phyloP scores from a whole-genome alignment of 2,329 filamentous ascomycete genomes.

The Dothiorella sarmentorum region DNA sequence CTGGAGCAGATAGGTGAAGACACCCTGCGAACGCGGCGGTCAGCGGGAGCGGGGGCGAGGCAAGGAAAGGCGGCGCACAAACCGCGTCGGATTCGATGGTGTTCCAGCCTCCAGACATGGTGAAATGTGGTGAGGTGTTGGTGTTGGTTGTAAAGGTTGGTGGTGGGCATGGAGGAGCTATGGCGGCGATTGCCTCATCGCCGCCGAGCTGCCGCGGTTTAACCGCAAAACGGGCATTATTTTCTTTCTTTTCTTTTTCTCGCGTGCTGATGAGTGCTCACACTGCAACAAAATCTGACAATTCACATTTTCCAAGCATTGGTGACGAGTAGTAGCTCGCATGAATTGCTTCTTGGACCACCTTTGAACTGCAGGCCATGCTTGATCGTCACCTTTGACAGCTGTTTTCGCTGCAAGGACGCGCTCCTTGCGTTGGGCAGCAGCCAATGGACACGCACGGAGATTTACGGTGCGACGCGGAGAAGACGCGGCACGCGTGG shows the following conservation, averaged over 20 bases:
- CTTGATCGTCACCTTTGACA: no score
- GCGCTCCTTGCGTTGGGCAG: not conserved
- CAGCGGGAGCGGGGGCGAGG: not conserved
- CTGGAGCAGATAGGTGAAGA: constrained; percentile 96
- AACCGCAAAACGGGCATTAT: not conserved
- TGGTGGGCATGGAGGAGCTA: constrained; percentile 1
- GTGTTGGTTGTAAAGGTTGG: not conserved
- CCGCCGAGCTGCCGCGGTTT: not conserved
- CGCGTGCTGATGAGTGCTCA: not conserved
- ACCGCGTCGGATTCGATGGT: constrained; percentile 97
- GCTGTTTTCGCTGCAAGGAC: not conserved
- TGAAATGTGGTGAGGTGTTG: not conserved
- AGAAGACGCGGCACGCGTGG: not conserved
- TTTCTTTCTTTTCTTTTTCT: not conserved
- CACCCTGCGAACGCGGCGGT: constrained; percentile 58
- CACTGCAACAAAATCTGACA: not conserved
- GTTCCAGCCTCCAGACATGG: constrained; percentile 74
- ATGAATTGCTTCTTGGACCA: no score
- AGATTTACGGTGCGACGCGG: not conserved
- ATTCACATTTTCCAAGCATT: not conserved
- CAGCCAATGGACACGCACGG: not conserved
- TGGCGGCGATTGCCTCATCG: constrained; percentile 14
- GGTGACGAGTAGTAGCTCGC: no score
- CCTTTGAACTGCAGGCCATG: no score
- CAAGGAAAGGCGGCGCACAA: constrained; percentile 37